Percentiles rank a stretch among this genome's conserved stretches.
phyloP scores from a whole-genome alignment of 345 rosid genomes.

The Acer campestre region DNA sequence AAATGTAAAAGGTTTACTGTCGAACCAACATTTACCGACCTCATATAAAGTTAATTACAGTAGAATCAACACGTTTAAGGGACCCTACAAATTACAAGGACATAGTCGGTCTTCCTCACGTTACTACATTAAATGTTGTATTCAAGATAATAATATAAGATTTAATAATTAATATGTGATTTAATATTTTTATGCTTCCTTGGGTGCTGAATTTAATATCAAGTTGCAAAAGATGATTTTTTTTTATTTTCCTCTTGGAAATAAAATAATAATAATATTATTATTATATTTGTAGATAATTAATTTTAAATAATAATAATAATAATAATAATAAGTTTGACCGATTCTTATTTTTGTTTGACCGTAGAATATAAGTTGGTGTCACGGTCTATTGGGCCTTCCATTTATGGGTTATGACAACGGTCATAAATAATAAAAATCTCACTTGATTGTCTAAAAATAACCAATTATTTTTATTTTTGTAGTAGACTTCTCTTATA shows the following conservation, averaged over 20 bases:
- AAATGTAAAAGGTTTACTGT: no score
- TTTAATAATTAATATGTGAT: not conserved
- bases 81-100: no score
- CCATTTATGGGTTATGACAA: slow-evolving; percentile 21
- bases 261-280: not conserved
- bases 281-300: not conserved
- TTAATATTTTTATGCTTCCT: slow-evolving; percentile 1
- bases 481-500: not conserved
- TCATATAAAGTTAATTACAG: no score
- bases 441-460: not conserved
- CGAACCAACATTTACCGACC: no score
- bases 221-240: not conserved
- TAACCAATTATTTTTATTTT: no score
- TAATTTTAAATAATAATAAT: slow-evolving; percentile 18
- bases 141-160: not conserved
- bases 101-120: not conserved
- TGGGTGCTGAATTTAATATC: slow-evolving; percentile 13
- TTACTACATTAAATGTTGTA: not conserved
- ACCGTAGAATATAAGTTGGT: slow-evolving; percentile 14
- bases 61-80: no score
- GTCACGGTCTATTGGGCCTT: slow-evolving; percentile 18
- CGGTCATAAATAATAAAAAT: slow-evolving; percentile 12
- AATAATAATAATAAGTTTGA: slow-evolving; percentile 42
- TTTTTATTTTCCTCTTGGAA: not conserved
- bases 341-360: slow-evolving; percentile 27